Base-by-base conservation (phyloP, 108 stramenopile species). In the Nannochloropsis gaditana region DNA sequence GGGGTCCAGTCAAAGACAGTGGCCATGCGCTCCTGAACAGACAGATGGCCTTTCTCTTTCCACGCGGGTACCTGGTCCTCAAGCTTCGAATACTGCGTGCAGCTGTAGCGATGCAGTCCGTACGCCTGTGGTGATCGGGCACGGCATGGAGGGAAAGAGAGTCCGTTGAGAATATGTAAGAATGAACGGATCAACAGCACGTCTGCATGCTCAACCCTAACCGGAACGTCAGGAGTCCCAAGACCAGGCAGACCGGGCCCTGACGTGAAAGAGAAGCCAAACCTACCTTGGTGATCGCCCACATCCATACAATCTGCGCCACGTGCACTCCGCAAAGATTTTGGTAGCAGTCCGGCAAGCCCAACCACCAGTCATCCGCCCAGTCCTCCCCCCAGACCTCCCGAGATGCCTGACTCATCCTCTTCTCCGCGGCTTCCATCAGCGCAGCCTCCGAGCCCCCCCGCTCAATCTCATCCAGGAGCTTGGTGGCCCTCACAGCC, bases 401-500 rank as follows among this genome's bases (percentile, higher is more conserved):
- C 59, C 59, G 59, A 8, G 15, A 73, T n/a, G 59, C 59, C 59
- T 73, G 15, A 15, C n/a, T 15, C 59, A 73, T 6, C 59, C 59
- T 73, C n/a, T 73, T n/a, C 19, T 73, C 59, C 59, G n/a, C 59
- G 3, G 19, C 3, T 73, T n/a, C 19, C 59, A 73, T n/a, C 19
- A 73, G 59, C 2, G 59, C 19, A 73, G 59, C n/a, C 3, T 15
- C 15, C 19, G 59, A n/a, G 45, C 89, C 85, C 42, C 43, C 86
- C 15, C 81, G 83, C 15, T 88, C 84, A 42, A 45, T 84, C 21
- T 89, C 89, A 45, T 79, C 84, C 19, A 86, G 89, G 82, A 93
- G 59, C 15, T 82, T 87, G 9, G 93, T 94, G 10, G 94, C 93
- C 44, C 92, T 84, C 83, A 94, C 87, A 31, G 87, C 90, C 87